phyloP scores from a whole-genome alignment of 495 filamentous ascomycete genomes.

The Xylaria cubensis region DNA sequence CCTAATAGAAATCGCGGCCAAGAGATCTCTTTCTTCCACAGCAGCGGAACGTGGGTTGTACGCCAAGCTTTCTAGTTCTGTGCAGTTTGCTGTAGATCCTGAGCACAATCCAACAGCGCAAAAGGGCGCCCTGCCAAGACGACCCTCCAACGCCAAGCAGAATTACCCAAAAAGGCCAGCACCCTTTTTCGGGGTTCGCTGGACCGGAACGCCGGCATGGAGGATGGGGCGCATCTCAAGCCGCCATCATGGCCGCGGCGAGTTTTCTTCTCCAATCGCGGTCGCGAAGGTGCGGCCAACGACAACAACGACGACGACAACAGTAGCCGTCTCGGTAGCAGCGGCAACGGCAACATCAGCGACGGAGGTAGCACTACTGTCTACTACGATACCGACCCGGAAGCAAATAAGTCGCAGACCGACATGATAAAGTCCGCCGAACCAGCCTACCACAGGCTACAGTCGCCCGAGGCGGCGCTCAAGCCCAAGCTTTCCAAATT shows the following conservation, averaged over 20 bases:
- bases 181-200: background rate
- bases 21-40: slow-evolving; percentile 17
- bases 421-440: slow-evolving; percentile 22
- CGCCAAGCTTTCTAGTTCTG: slow-evolving; percentile 13
- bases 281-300: background rate
- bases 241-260: slow-evolving; percentile 27
- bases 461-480: background rate
- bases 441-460: slow-evolving; percentile 18
- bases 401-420: slow-evolving; percentile 8
- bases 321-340: background rate
- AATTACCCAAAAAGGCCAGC: background rate
- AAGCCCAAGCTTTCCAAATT: background rate
- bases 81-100: background rate
- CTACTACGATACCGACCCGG: background rate
- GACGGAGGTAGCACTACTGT: background rate
- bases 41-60: background rate
- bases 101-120: background rate
- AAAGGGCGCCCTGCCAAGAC: slow-evolving; percentile 18
- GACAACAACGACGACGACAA: background rate
- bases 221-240: slow-evolving; percentile 19
- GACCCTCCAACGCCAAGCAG: slow-evolving; percentile 13
- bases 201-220: slow-evolving; percentile 17
- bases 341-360: background rate
- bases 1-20: slow-evolving; percentile 3
- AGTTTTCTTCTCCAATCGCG: slow-evolving; percentile 13